Evolutionary conservation across 1,284 basidiomycete genomes (phyloP).

Genomic region (Irpex sp.): DNA sequence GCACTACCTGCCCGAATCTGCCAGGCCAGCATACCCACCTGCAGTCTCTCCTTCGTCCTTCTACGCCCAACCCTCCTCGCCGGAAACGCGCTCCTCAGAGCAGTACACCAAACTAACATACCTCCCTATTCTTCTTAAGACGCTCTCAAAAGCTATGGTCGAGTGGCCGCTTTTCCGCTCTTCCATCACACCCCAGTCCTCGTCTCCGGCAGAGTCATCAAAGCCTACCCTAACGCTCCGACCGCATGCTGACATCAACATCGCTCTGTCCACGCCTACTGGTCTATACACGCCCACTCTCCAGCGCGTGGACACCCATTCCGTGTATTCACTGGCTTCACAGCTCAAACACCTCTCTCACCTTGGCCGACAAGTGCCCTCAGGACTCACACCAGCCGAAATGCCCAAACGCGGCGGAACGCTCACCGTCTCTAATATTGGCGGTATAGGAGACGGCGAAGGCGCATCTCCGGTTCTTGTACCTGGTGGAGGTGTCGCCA

Average conservation of each 20-base stretch:
- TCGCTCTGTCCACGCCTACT: conserved; percentile 79
- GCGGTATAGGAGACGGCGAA: conserved; percentile 73
- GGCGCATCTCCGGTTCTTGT: conserved; percentile 79
- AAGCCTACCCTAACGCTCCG: conserved; percentile 70
- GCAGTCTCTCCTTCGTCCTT: conserved; percentile 48
- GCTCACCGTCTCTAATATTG: conserved; percentile 86
- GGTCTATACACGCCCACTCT: conserved; percentile 89
- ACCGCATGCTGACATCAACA: conserved; percentile 66
- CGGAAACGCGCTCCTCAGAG: conserved; percentile 39
- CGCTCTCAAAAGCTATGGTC: conserved; percentile 75
- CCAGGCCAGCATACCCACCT: conserved; percentile 25
- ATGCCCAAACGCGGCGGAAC: conserved; percentile 74
- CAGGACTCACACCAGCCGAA: conserved; percentile 57
- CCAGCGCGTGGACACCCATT: conserved; percentile 53
- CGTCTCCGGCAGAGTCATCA: conserved; percentile 14
- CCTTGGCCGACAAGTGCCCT: conserved; percentile 64
- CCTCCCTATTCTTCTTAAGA: conserved; percentile 86
- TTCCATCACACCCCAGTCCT: conserved; percentile 50
- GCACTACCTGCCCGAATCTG: conserved; percentile 48
- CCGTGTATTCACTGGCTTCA: conserved; percentile 65
- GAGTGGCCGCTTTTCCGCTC: conserved; percentile 83
- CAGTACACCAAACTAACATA: conserved; percentile 73
- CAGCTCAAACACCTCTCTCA: conserved; percentile 59
- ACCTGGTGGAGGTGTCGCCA: conserved; percentile 86
- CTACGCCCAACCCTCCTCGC: conserved; percentile 36